These are phyloP conservation scores for Tricholoma hemisulphureum DNA, from an alignment of 768 basidiomycete genomes.

Conservation along the genomic window DNA sequence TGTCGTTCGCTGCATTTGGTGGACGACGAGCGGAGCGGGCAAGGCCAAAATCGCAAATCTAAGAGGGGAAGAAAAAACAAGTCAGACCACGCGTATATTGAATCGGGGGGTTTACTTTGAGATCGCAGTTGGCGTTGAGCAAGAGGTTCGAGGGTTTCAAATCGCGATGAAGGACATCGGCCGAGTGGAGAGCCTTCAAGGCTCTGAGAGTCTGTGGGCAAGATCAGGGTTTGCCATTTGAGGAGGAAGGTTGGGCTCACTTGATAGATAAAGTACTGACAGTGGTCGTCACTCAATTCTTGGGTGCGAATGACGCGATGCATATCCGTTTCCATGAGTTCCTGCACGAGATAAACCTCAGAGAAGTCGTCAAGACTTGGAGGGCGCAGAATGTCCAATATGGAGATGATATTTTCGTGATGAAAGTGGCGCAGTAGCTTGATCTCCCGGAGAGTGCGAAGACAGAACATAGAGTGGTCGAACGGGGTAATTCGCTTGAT, in stretches of 20 bases:
- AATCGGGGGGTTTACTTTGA: slow-evolving; percentile 60
- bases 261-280: slow-evolving; percentile 98
- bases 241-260: slow-evolving; percentile 33
- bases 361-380: slow-evolving; percentile 72
- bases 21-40: slow-evolving; percentile 77
- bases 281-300: slow-evolving; percentile 90
- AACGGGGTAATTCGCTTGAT: slow-evolving; percentile 97
- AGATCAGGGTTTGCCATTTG: background rate
- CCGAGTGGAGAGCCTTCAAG: slow-evolving; percentile 91
- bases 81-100: background rate
- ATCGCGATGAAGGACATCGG: slow-evolving; percentile 93
- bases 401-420: slow-evolving; percentile 90
- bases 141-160: slow-evolving; percentile 95
- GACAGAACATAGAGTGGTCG: slow-evolving; percentile 91
- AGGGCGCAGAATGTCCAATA: slow-evolving; percentile 91
- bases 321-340: slow-evolving; percentile 91
- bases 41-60: slow-evolving; percentile 87
- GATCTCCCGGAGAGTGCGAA: slow-evolving; percentile 83
- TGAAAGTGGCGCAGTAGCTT: slow-evolving; percentile 88
- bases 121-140: slow-evolving; percentile 94
- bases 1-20: slow-evolving; percentile 70
- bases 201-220: slow-evolving; percentile 76
- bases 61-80: slow-evolving; percentile 1
- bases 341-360: slow-evolving; percentile 70
- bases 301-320: slow-evolving; percentile 97